These are phyloP conservation scores for Alternaria conjuncta DNA, from an alignment of 2,329 filamentous ascomycete species.

Conservation along the genomic window DNA sequence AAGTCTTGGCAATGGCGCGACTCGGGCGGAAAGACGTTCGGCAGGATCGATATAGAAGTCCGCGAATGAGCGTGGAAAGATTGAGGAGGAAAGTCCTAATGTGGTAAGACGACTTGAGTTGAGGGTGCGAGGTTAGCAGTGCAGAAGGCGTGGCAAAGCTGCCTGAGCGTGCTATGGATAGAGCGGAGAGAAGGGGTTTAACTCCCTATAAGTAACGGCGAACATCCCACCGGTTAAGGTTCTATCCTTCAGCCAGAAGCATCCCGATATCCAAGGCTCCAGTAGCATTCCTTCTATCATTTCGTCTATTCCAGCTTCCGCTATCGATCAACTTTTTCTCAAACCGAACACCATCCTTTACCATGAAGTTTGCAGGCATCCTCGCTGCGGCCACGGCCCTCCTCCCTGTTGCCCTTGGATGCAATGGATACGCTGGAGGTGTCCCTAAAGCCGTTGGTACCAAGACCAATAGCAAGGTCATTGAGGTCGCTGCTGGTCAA, in stretches of 20 bases:
- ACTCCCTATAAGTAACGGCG: slow-evolving; percentile 6
- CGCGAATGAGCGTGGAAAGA: slow-evolving; percentile 18
- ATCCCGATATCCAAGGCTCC: not conserved
- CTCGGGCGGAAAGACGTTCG: slow-evolving; percentile 9
- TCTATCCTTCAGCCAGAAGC: slow-evolving; percentile 8
- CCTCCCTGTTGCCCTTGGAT: slow-evolving; percentile 30
- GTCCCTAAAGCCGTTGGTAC: slow-evolving; percentile 31
- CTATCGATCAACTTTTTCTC: not conserved
- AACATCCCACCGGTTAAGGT: not conserved
- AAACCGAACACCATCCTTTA: not conserved
- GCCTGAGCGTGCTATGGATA: not conserved
- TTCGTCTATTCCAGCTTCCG: not conserved
- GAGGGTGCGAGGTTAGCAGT: slow-evolving; percentile 1
- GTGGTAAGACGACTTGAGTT: slow-evolving; percentile 9
- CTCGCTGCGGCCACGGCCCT: slow-evolving; percentile 25
- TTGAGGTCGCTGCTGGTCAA: slow-evolving; percentile 31
- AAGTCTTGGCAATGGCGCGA: slow-evolving; percentile 8
- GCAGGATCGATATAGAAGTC: slow-evolving; percentile 19
- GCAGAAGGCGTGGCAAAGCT: slow-evolving; percentile 1
- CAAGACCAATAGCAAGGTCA: slow-evolving; percentile 36
- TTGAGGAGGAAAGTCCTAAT: not conserved
- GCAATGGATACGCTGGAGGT: slow-evolving; percentile 33
- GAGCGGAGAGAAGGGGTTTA: not conserved
- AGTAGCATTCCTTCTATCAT: not conserved
- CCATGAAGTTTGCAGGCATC: slow-evolving; percentile 23